A percentile compares a stretch with the other conserved stretches of the same genome.
These are phyloP conservation scores for Shiraia bambusicola DNA, from an alignment of 2,329 filamentous ascomycete genomes.

Conservation along the genomic window DNA sequence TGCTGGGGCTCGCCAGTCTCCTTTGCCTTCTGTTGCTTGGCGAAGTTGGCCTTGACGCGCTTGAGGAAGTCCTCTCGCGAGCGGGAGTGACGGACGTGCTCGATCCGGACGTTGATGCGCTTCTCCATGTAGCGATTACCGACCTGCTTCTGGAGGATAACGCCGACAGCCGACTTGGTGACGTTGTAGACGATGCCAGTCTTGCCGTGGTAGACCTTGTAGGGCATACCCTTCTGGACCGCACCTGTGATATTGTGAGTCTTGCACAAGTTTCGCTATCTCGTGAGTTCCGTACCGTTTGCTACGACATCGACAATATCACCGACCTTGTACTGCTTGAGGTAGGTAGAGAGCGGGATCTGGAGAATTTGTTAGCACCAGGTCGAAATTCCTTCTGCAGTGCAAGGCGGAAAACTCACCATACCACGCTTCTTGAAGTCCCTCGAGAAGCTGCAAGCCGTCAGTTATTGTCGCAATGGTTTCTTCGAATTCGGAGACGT, in stretches of 20 bases:
- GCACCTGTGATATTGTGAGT: slow-evolving; percentile 37
- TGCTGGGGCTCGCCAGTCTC: slow-evolving; percentile 80
- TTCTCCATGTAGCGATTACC: slow-evolving; percentile 99
- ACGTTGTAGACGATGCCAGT: slow-evolving; percentile 95
- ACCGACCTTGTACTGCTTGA: slow-evolving; percentile 93
- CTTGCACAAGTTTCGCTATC: slow-evolving; percentile 18
- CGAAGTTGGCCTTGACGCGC: slow-evolving; percentile 95
- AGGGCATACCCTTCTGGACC: slow-evolving; percentile 71
- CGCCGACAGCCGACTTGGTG: slow-evolving; percentile 93
- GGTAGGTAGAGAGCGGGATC: slow-evolving; percentile 90
- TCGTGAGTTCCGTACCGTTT: slow-evolving; percentile 77
- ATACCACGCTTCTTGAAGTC: slow-evolving; percentile 93
- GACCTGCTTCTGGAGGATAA: slow-evolving; percentile 97
- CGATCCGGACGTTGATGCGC: slow-evolving; percentile 97
- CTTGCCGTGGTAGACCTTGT: slow-evolving; percentile 99
- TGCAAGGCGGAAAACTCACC: slow-evolving; percentile 29
- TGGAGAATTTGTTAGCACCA: slow-evolving; percentile 21
- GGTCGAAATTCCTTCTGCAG: slow-evolving; percentile 12
- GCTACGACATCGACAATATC: slow-evolving; percentile 99
- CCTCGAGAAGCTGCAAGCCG: slow-evolving; percentile 67
- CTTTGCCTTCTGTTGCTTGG: slow-evolving; percentile 91
- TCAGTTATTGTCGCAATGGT: slow-evolving; percentile 21
- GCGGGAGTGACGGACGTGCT: slow-evolving; percentile 93
- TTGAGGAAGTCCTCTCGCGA: slow-evolving; percentile 95
- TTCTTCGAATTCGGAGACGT: slow-evolving; percentile 16